phyloP scores from a whole-genome alignment of 2,329 filamentous ascomycete species.

The Aspergillus ochraceus region DNA sequence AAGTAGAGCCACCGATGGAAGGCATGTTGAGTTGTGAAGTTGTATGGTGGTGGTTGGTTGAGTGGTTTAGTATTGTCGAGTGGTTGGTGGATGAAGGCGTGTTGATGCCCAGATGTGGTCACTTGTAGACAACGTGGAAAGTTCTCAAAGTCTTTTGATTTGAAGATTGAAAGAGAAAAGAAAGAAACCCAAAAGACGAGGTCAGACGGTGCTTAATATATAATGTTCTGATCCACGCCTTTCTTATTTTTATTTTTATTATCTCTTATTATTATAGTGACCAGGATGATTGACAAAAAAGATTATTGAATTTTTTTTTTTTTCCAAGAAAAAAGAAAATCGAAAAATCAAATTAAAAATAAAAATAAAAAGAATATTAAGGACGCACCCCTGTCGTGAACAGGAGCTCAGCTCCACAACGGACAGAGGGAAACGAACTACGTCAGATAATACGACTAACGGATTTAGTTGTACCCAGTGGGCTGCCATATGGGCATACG shows the following conservation, averaged over 20 bases:
- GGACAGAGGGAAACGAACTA: slow-evolving; percentile 20
- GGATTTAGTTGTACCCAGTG: slow-evolving; percentile 14
- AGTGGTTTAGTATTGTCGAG: slow-evolving; percentile 12
- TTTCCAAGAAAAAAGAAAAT: slow-evolving; percentile 7
- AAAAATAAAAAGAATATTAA: slow-evolving; percentile 9
- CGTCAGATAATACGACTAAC: slow-evolving; percentile 13
- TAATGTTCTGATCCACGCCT: slow-evolving; percentile 9
- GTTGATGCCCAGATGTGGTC: neutral
- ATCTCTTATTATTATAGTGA: neutral
- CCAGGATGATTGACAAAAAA: slow-evolving; percentile 4
- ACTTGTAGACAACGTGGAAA: slow-evolving; percentile 6
- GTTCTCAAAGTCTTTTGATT: neutral
- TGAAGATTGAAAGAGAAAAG: slow-evolving; percentile 6
- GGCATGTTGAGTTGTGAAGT: slow-evolving; percentile 27
- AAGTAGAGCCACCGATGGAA: slow-evolving; percentile 33
- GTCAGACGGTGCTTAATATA: slow-evolving; percentile 23
- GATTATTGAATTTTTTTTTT: neutral
- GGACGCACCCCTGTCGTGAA: slow-evolving; percentile 18
- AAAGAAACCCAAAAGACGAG: slow-evolving; percentile 11
- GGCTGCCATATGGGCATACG: slow-evolving; percentile 17
- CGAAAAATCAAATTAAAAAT: slow-evolving; percentile 8
- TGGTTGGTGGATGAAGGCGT: neutral
- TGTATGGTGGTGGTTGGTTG: slow-evolving; percentile 2
- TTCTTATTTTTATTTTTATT: slow-evolving; percentile 11
- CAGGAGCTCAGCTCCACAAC: slow-evolving; percentile 21